Evolutionary conservation across 2,329 filamentous ascomycete species (phyloP).

Genomic region (Chaetomium strumarium): DNA sequence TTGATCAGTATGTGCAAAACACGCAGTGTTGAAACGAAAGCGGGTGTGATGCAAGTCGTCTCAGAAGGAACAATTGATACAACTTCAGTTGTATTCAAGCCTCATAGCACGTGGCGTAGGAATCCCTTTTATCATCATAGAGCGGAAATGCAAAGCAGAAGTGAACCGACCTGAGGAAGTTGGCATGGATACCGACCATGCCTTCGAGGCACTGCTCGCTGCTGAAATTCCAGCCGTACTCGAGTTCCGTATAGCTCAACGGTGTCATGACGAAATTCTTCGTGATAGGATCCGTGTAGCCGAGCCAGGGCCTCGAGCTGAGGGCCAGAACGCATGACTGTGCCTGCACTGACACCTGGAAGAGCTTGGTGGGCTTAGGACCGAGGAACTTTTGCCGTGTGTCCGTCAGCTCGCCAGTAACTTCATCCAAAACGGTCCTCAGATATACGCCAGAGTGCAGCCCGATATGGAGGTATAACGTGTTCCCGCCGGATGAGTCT

Average conservation of each 20-base stretch:
- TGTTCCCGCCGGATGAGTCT: constrained; percentile 83
- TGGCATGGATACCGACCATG: constrained; percentile 87
- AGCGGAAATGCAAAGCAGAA: constrained; percentile 29
- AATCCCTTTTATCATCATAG: constrained; percentile 61
- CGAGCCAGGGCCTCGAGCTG: constrained; percentile 92
- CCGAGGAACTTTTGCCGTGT: constrained; percentile 93
- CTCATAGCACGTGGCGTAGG: constrained; percentile 54
- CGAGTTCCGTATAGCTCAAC: constrained; percentile 77
- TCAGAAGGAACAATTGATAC: constrained; percentile 99
- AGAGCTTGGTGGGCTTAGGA: constrained; percentile 81
- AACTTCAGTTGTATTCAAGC: constrained; percentile 40
- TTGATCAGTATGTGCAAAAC: constrained; percentile 29
- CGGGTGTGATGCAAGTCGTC: not conserved
- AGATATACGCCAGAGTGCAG: constrained; percentile 94
- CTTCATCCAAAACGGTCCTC: constrained; percentile 87
- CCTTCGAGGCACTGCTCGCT: constrained; percentile 91
- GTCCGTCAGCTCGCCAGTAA: constrained; percentile 92
- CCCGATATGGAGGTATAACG: constrained; percentile 91
- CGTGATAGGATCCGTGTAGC: constrained; percentile 82
- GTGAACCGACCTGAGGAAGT: constrained; percentile 69
- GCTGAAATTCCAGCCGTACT: constrained; percentile 95
- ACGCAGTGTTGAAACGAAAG: not conserved
- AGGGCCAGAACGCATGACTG: constrained; percentile 82
- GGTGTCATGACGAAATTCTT: constrained; percentile 90
- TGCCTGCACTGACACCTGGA: constrained; percentile 81